Percentiles rank a stretch among this genome's conserved stretches.
phyloP scores from a whole-genome alignment of 371 early-diverging fungal genomes.

The Mucor lusitanicus region DNA sequence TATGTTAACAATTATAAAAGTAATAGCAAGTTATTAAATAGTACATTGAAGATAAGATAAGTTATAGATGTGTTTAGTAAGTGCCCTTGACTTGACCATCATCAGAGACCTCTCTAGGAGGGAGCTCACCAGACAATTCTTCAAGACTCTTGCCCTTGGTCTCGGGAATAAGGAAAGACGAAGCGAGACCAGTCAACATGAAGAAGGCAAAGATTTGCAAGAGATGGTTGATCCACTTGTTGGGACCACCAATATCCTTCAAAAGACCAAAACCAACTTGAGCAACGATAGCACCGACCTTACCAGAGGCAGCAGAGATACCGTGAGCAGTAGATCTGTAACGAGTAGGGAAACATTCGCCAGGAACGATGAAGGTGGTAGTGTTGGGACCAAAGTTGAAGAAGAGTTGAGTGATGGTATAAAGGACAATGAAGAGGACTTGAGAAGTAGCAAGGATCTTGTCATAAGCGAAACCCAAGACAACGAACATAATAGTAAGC shows the following conservation, averaged over 20 bases:
- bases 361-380: conserved; percentile 86
- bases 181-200: conserved; percentile 71
- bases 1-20: not conserved
- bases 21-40: not conserved
- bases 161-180: conserved; percentile 56
- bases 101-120: conserved; percentile 10
- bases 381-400: conserved; percentile 85
- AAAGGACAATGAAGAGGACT: conserved; percentile 70
- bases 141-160: conserved; percentile 51
- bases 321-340: conserved; percentile 87
- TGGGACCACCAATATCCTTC: conserved; percentile 69
- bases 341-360: conserved; percentile 88
- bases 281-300: conserved; percentile 83
- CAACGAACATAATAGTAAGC: conserved; percentile 48
- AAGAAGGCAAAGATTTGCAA: conserved; percentile 76
- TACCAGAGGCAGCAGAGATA: conserved; percentile 87
- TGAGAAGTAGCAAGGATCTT: conserved; percentile 52
- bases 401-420: conserved; percentile 82
- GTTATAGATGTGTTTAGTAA: conserved; percentile 12
- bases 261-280: conserved; percentile 74
- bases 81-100: conserved; percentile 22
- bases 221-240: conserved; percentile 64
- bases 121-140: conserved; percentile 42
- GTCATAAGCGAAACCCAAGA: conserved; percentile 51
- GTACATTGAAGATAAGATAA: not conserved